A percentile compares a stretch with the other conserved stretches of the same genome.
These are phyloP conservation scores for Pulveroboletus ravenelii DNA, from an alignment of 768 basidiomycete species.

Conservation along the genomic window DNA sequence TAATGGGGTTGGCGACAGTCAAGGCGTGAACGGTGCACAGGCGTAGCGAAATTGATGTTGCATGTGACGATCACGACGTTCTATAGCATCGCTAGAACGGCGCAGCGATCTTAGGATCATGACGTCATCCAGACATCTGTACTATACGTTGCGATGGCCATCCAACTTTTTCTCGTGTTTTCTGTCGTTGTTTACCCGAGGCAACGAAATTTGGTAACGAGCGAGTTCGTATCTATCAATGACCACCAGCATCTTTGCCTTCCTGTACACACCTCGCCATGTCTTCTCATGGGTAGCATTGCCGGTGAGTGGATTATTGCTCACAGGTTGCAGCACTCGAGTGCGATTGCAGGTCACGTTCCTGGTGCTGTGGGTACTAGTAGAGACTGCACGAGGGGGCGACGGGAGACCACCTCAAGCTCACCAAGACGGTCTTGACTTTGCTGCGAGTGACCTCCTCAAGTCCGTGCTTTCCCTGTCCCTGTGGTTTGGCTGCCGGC, in stretches of 20 bases:
- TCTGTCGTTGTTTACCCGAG: not conserved
- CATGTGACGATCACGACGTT: no score
- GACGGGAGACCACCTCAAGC: not conserved
- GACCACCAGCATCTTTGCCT: not conserved
- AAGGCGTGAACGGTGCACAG: slow-evolving; percentile 16
- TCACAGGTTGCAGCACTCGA: not conserved
- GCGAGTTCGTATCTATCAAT: not conserved
- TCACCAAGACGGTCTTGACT: slow-evolving; percentile 10
- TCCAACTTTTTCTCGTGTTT: not conserved
- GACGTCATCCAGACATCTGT: slow-evolving; percentile 3
- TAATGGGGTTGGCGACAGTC: slow-evolving; percentile 15
- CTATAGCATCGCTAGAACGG: no score
- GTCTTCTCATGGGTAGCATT: not conserved
- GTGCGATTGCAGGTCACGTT: slow-evolving; percentile 8
- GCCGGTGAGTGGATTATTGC: slow-evolving; percentile 5
- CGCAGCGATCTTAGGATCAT: no score
- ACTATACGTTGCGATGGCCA: not conserved
- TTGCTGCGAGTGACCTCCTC: slow-evolving; percentile 17
- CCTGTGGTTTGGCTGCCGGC: slow-evolving; percentile 10
- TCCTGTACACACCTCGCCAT: not conserved
- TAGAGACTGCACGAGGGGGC: slow-evolving; percentile 6
- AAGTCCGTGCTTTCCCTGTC: slow-evolving; percentile 17
- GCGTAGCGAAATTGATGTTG: not conserved
- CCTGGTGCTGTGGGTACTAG: slow-evolving; percentile 13
- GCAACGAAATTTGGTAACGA: not conserved